Percentiles rank a stretch among this genome's conserved stretches.
phyloP scores from a whole-genome alignment of 306 rosid genomes.

The Rosa persica region DNA sequence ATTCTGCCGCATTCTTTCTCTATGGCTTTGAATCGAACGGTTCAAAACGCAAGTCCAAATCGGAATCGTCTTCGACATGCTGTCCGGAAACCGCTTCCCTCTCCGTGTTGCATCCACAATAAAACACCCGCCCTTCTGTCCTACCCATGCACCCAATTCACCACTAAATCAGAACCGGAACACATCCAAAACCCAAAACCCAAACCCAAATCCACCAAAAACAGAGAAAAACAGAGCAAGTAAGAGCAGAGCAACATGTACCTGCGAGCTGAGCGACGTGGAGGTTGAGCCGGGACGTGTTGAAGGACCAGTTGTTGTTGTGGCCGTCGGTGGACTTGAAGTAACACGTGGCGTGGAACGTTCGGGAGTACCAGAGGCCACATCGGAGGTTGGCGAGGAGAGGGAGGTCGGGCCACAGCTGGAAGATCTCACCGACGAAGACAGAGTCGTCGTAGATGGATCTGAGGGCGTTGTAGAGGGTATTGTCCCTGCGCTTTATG shows the following conservation, averaged over 20 bases:
- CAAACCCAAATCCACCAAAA: neutral
- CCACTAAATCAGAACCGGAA: constrained; percentile 3
- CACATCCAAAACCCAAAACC: neutral
- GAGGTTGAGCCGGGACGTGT: constrained; percentile 82
- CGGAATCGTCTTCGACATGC: constrained; percentile 96
- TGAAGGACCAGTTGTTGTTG: constrained; percentile 83
- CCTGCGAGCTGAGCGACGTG: constrained; percentile 86
- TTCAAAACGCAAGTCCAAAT: constrained; percentile 90
- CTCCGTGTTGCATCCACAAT: constrained; percentile 84
- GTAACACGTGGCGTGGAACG: constrained; percentile 74
- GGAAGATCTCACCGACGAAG: constrained; percentile 69
- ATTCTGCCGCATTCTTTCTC: constrained; percentile 30
- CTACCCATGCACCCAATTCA: constrained; percentile 47
- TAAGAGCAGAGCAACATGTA: neutral
- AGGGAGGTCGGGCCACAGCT: constrained; percentile 91
- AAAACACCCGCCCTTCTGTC: constrained; percentile 81
- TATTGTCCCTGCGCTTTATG: constrained; percentile 68
- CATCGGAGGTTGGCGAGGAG: constrained; percentile 89
- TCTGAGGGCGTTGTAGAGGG: constrained; percentile 76
- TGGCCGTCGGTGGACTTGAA: constrained; percentile 98
- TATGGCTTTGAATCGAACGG: constrained; percentile 52
- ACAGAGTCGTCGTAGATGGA: constrained; percentile 82
- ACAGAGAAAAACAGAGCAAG: neutral
- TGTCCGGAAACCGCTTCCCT: constrained; percentile 94
- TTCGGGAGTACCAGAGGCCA: constrained; percentile 78